These are phyloP conservation scores for Lepiota brunneoincarnata DNA, from an alignment of 768 basidiomycete species.

Conservation along the genomic window DNA sequence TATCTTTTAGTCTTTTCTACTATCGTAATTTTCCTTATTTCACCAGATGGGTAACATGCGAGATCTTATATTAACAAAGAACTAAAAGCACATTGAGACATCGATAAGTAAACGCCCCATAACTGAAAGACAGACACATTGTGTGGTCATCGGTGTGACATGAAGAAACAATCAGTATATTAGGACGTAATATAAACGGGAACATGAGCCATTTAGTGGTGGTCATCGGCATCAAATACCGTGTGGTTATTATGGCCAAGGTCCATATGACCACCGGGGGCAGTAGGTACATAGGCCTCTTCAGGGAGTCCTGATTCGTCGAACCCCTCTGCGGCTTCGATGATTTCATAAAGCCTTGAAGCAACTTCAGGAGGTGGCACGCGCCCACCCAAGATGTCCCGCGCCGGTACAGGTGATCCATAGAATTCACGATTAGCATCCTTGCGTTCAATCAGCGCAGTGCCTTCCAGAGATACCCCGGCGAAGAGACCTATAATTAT, in stretches of 20 bases:
- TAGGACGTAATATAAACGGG: neutral
- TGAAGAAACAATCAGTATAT: neutral
- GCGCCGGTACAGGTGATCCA: constrained; percentile 84
- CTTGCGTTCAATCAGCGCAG: constrained; percentile 90
- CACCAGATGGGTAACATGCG: neutral
- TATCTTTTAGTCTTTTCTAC: neutral
- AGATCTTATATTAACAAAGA: neutral
- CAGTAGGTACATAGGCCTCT: constrained; percentile 73
- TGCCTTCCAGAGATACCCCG: constrained; percentile 92
- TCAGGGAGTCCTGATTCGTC: constrained; percentile 84
- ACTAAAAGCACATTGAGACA: neutral
- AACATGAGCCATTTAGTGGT: constrained; percentile 17
- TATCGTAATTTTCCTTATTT: neutral
- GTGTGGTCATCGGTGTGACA: neutral
- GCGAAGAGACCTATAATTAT: constrained; percentile 77
- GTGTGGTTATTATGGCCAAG: constrained; percentile 43
- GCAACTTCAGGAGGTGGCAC: constrained; percentile 99
- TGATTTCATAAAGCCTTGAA: constrained; percentile 88
- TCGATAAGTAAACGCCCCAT: neutral
- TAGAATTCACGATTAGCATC: constrained; percentile 97
- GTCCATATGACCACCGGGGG: constrained; percentile 56
- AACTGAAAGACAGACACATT: neutral
- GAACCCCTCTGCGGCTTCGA: constrained; percentile 92
- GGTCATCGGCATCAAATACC: constrained; percentile 77
- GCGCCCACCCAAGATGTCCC: constrained; percentile 87